These are phyloP conservation scores for Podospora conica DNA, from an alignment of 495 filamentous ascomycete genomes.

Conservation along the genomic window DNA sequence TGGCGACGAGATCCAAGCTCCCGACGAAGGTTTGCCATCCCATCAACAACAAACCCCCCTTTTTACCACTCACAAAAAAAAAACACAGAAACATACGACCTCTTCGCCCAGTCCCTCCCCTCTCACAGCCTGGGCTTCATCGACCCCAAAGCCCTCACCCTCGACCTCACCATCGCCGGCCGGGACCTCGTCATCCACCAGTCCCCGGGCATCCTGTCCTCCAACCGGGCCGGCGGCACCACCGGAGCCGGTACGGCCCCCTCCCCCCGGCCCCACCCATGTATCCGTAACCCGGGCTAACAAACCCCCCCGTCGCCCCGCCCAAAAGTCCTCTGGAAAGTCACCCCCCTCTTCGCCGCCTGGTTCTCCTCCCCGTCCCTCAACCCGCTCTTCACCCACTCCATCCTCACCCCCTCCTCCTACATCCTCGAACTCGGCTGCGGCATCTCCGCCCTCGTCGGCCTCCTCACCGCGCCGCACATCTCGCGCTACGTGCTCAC, in stretches of 20 bases:
- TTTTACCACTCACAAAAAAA: background rate
- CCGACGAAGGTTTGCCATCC: constrained; percentile 7
- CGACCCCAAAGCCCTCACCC: constrained; percentile 54
- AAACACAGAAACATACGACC: constrained; percentile 75
- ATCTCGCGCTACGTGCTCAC: constrained; percentile 70
- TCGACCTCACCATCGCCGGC: constrained; percentile 64
- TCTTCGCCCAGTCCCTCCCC: constrained; percentile 71
- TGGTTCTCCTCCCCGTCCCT: constrained; percentile 60
- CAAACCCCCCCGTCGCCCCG: background rate
- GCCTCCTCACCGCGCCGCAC: constrained; percentile 53
- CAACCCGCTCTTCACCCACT: constrained; percentile 58
- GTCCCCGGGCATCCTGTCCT: constrained; percentile 74
- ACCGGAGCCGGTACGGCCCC: constrained; percentile 71
- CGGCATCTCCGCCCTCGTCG: constrained; percentile 74
- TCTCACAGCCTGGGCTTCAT: constrained; percentile 73
- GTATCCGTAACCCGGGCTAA: background rate
- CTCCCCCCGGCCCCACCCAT: background rate
- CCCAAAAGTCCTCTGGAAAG: constrained; percentile 74
- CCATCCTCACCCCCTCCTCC: constrained; percentile 50
- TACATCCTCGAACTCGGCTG: constrained; percentile 77
- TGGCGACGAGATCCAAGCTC: constrained; percentile 7
- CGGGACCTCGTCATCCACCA: constrained; percentile 75
- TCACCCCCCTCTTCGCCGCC: constrained; percentile 76
- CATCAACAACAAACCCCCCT: constrained; percentile 7
- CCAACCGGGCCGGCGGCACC: constrained; percentile 72